Conservation (phyloP, 2,329 filamentous ascomycete species). For the Cadophora luteo-olivacea region DNA sequence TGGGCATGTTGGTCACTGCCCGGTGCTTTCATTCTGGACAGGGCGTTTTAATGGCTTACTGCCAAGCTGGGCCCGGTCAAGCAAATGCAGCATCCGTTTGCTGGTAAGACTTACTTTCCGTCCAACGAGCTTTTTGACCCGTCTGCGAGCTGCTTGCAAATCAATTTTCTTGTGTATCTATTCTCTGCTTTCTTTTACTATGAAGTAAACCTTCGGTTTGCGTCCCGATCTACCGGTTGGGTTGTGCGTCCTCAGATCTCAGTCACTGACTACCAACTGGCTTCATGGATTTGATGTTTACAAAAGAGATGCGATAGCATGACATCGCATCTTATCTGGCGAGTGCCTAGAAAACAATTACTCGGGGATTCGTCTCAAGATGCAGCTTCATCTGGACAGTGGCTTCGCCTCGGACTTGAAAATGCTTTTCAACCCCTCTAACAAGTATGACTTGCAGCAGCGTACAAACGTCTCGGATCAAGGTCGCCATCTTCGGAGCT, state of each 20-base stretch:
- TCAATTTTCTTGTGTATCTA: neutral
- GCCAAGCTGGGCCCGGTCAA: neutral
- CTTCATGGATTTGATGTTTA: neutral
- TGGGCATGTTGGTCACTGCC: neutral
- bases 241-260: neutral
- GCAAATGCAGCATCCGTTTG: neutral
- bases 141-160: slow-evolving; percentile 5
- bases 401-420: too few relatives aligned
- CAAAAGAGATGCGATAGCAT: neutral
- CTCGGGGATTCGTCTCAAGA: neutral
- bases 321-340: neutral
- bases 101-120: neutral
- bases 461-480: neutral
- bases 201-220: neutral
- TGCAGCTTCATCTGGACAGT: neutral
- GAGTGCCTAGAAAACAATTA: too few relatives aligned
- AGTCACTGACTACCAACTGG: neutral
- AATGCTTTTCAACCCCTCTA: neutral
- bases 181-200: neutral
- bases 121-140: neutral
- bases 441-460: neutral
- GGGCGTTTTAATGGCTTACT: neutral
- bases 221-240: neutral
- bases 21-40: neutral
- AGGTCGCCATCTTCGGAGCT: neutral